Percentiles rank a stretch among this genome's conserved stretches.
Evolutionary conservation across 495 filamentous ascomycete genomes (phyloP).

Genomic region (Penicillium flavigenum): DNA sequence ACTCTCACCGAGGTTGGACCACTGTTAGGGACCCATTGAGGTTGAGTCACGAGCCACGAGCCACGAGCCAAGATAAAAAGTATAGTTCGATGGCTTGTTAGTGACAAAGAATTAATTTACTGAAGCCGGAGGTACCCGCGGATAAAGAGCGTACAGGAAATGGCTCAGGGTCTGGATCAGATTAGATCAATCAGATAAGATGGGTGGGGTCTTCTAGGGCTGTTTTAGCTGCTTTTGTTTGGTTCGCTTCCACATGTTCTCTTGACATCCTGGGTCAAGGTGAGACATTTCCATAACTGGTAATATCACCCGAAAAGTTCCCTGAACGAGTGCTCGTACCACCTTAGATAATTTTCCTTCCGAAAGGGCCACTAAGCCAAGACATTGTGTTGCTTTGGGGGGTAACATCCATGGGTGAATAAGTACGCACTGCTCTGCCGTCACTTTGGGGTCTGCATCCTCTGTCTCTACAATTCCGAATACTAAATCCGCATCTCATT

Average conservation of each 20-base stretch:
- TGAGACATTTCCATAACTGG: not conserved
- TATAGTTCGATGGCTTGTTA: not conserved
- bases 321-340: not conserved
- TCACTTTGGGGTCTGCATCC: not conserved
- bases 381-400: not conserved
- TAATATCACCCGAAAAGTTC: not conserved
- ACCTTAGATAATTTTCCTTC: not conserved
- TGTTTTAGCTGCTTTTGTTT: not conserved
- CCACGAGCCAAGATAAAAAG: not conserved
- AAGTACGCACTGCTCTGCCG: not conserved
- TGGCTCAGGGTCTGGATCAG: not conserved
- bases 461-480: not conserved
- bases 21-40: not conserved
- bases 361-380: not conserved
- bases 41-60: not conserved
- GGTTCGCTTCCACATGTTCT: not conserved
- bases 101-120: not conserved
- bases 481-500: not conserved
- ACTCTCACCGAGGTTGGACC: not conserved
- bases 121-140: not conserved
- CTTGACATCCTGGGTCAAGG: not conserved
- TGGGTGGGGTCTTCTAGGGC: not conserved
- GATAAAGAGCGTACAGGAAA: not conserved
- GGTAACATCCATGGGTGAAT: not conserved
- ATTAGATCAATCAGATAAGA: conserved; percentile 4